Evolutionary conservation across 768 basidiomycete species (phyloP).

Genomic region (Boletus barrowsii): DNA sequence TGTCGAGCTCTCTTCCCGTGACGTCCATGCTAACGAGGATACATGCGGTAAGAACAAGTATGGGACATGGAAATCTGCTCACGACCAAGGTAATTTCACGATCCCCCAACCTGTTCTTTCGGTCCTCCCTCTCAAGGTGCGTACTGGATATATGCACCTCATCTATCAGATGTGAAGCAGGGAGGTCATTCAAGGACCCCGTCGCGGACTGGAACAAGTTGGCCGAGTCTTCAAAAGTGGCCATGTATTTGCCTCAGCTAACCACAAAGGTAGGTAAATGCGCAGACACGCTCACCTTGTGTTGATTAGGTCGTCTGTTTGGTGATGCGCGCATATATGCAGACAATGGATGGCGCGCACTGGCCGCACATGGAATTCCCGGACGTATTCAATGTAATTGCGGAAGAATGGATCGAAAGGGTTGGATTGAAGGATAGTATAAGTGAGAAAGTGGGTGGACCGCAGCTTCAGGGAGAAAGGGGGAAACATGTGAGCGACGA

Average conservation of each 20-base stretch:
- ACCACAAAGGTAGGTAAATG: slow-evolving; percentile 32
- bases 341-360: slow-evolving; percentile 57
- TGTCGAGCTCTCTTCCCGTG: not conserved
- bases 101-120: slow-evolving; percentile 41
- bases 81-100: slow-evolving; percentile 42
- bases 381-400: slow-evolving; percentile 45
- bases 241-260: slow-evolving; percentile 33
- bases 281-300: not conserved
- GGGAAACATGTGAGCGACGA: slow-evolving; percentile 9
- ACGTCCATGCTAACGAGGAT: not conserved
- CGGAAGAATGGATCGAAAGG: slow-evolving; percentile 50
- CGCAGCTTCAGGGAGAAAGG: not conserved
- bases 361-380: slow-evolving; percentile 69
- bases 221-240: slow-evolving; percentile 26
- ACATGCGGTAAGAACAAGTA: slow-evolving; percentile 31
- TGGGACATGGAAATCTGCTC: slow-evolving; percentile 35
- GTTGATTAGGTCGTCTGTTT: slow-evolving; percentile 30
- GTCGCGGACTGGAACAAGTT: slow-evolving; percentile 42
- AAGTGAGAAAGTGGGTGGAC: not conserved
- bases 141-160: slow-evolving; percentile 5
- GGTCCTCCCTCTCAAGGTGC: slow-evolving; percentile 38
- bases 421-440: not conserved
- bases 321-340: slow-evolving; percentile 26
- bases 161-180: not conserved
- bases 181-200: slow-evolving; percentile 33